Evolutionary conservation across 345 rosid species (phyloP).

Genomic region (Pistacia integerrima): DNA sequence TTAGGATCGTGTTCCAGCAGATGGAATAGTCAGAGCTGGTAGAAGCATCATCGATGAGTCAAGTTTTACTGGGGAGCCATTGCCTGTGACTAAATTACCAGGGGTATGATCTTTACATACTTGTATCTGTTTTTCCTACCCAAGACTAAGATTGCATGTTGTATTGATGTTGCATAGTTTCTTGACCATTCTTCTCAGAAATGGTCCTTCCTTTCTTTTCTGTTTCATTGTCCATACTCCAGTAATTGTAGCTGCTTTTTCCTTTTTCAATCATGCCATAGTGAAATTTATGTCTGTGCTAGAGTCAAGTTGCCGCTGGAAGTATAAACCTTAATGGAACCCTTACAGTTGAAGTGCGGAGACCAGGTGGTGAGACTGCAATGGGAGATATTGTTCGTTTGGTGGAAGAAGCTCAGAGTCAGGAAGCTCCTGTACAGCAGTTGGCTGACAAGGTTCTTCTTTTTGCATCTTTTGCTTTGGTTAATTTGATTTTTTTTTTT

Average conservation of each 20-base stretch:
- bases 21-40: conserved; percentile 91
- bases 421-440: conserved; percentile 93
- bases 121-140: conserved; percentile 6
- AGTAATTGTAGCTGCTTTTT: background rate
- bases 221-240: background rate
- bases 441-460: conserved; percentile 87
- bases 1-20: conserved; percentile 94
- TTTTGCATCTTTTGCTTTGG: conserved; percentile 4
- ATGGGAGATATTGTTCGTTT: conserved; percentile 86
- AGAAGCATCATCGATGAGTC: conserved; percentile 93
- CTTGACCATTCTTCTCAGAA: conserved; percentile 4
- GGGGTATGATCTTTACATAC: conserved; percentile 62
- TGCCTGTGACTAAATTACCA: conserved; percentile 85
- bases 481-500: background rate
- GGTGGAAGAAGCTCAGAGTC: conserved; percentile 97
- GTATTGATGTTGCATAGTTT: conserved; percentile 3
- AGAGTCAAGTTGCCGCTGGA: conserved; percentile 96
- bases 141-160: background rate
- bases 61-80: conserved; percentile 96
- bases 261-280: conserved; percentile 16
- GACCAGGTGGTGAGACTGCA: conserved; percentile 98
- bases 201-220: background rate
- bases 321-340: conserved; percentile 94
- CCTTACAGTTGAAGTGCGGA: conserved; percentile 82
- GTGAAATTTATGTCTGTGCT: conserved; percentile 33